A percentile compares a stretch with the other conserved stretches of the same genome.
These are phyloP conservation scores for Parascedosporium putredinis DNA, from an alignment of 2,329 filamentous ascomycete species.

Conservation along the genomic window DNA sequence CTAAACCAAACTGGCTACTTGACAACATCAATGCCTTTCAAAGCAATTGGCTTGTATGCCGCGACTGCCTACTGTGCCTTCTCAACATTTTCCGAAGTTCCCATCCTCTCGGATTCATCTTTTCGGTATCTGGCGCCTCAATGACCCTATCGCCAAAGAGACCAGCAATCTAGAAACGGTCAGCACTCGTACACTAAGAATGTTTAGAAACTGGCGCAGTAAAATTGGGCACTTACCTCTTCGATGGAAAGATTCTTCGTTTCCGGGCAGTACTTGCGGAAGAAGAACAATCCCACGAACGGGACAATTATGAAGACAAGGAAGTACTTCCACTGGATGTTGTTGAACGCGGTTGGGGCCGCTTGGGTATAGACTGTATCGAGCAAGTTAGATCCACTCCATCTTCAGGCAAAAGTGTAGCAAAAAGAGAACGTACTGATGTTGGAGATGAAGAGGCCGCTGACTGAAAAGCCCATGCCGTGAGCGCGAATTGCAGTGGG, in stretches of 20 bases:
- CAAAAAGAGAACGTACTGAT: background rate
- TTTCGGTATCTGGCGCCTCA: background rate
- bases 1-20: no score
- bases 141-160: background rate
- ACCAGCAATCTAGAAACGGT: background rate
- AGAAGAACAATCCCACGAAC: background rate
- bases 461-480: slow-evolving; percentile 9
- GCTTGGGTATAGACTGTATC: background rate
- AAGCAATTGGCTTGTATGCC: no score
- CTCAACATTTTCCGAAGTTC: background rate
- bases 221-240: background rate
- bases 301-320: background rate
- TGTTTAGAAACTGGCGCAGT: background rate
- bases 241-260: background rate
- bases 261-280: background rate
- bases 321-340: background rate
- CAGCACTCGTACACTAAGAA: background rate
- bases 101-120: background rate
- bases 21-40: no score
- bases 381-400: background rate
- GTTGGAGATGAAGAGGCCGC: slow-evolving; percentile 9
- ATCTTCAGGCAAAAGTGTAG: background rate
- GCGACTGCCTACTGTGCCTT: no score
- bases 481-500: slow-evolving; percentile 10
- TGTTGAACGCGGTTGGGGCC: background rate